These are phyloP conservation scores for Tetracladium maxilliforme DNA, from an alignment of 2,329 filamentous ascomycete genomes.

Conservation along the genomic window DNA sequence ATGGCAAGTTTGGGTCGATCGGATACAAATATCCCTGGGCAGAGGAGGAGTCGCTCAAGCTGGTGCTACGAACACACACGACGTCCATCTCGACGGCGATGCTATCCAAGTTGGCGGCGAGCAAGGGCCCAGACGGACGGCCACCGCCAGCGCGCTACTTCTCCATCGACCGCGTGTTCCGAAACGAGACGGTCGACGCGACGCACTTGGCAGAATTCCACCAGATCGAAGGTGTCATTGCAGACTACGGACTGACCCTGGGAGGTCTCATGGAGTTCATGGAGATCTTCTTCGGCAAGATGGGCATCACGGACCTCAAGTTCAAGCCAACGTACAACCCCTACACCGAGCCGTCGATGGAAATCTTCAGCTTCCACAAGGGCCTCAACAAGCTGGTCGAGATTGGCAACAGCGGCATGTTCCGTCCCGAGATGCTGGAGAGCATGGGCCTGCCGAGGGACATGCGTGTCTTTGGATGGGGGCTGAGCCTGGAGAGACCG, in stretches of 20 bases:
- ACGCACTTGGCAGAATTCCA: slow-evolving; percentile 98
- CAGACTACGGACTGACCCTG: slow-evolving; percentile 84
- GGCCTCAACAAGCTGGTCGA: slow-evolving; percentile 86
- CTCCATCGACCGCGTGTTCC: slow-evolving; percentile 95
- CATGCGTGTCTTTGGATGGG: slow-evolving; percentile 89
- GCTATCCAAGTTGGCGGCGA: slow-evolving; percentile 74
- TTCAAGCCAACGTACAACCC: slow-evolving; percentile 98
- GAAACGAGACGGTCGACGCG: slow-evolving; percentile 92
- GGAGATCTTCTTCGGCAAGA: slow-evolving; percentile 90
- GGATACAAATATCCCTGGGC: slow-evolving; percentile 95
- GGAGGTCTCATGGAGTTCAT: slow-evolving; percentile 91
- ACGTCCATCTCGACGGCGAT: slow-evolving; percentile 85
- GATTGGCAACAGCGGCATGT: slow-evolving; percentile 98
- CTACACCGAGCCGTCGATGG: slow-evolving; percentile 92
- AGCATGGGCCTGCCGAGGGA: slow-evolving; percentile 87
- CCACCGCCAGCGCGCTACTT: slow-evolving; percentile 76
- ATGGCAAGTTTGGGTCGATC: slow-evolving; percentile 85
- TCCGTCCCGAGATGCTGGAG: slow-evolving; percentile 93
- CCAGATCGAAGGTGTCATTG: slow-evolving; percentile 96
- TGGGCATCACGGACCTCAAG: slow-evolving; percentile 74
- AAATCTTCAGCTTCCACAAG: slow-evolving; percentile 92
- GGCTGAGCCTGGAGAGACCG: slow-evolving; percentile 78
- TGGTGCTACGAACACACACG: slow-evolving; percentile 92
- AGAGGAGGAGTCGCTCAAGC: slow-evolving; percentile 67
- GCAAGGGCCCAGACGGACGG: slow-evolving; percentile 57